Percentiles rank a stretch among this genome's conserved stretches.
Conservation (phyloP, 352 stramenopile species). For the Elongisporangium senticosum region DNA sequence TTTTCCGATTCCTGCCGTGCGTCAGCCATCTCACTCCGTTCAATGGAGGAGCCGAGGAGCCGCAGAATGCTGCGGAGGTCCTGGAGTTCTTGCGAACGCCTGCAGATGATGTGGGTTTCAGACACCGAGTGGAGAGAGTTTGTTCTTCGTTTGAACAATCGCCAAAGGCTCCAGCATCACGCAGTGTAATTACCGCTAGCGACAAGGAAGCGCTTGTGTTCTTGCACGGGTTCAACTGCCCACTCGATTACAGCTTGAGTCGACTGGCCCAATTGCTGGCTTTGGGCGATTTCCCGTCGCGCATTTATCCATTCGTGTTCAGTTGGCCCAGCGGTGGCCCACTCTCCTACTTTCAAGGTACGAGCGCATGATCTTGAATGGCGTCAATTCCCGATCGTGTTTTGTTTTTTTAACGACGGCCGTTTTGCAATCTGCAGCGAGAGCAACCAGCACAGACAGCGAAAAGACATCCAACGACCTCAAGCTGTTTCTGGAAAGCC, state of each 20-base stretch:
- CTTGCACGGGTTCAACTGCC: constrained; percentile 35
- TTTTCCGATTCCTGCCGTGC: no score
- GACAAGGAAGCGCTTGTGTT: constrained; percentile 18
- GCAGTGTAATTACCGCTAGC: no score
- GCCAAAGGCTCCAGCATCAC: constrained; percentile 10
- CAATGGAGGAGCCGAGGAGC: no score
- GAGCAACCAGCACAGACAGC: constrained; percentile 18
- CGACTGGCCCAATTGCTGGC: constrained; percentile 25
- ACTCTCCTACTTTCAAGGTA: constrained; percentile 26
- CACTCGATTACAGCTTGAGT: constrained; percentile 27
- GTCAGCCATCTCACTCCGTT: no score
- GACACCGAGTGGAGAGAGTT: no score
- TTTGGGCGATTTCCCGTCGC: constrained; percentile 25
- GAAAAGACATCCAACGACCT: constrained; percentile 22
- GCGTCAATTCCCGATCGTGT: not conserved
- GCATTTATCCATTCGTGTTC: constrained; percentile 39
- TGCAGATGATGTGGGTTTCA: no score
- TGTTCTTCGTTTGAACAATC: not conserved
- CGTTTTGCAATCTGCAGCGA: constrained; percentile 3
- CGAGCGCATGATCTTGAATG: not conserved
- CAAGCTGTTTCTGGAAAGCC: not conserved
- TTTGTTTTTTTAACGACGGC: no score
- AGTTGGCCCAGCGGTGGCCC: constrained; percentile 31
- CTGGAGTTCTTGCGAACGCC: no score
- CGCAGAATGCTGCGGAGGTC: no score